These are phyloP conservation scores for Aureobasidium lini DNA, from an alignment of 2,329 filamentous ascomycete genomes.

Conservation along the genomic window DNA sequence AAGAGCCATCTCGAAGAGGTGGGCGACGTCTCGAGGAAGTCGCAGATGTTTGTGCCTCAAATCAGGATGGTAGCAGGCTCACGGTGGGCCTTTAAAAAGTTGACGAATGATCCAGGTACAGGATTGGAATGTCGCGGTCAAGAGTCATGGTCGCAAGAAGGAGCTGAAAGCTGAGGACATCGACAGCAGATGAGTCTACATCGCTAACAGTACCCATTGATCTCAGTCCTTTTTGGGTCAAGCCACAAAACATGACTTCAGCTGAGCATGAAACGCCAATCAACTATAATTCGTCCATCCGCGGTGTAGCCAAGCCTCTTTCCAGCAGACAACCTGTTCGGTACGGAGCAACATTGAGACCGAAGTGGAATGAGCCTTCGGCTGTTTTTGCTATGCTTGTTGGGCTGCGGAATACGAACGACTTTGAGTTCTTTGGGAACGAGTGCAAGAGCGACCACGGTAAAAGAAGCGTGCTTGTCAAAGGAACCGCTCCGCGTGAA, in stretches of 20 bases:
- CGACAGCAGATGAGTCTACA: neutral
- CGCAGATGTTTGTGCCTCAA: neutral
- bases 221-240: neutral
- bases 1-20: constrained; percentile 50
- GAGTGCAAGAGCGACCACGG: too few species aligned
- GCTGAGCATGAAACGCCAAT: constrained; percentile 1
- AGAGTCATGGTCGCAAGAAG: neutral
- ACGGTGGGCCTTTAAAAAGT: neutral
- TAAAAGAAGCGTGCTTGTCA: too few species aligned
- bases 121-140: neutral
- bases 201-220: neutral
- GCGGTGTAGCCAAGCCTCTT: neutral
- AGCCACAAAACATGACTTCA: constrained; percentile 9
- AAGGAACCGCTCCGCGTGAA: too few species aligned
- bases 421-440: too few species aligned
- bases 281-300: neutral
- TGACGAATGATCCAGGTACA: neutral
- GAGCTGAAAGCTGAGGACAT: neutral
- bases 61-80: neutral
- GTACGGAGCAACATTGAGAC: neutral
- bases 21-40: neutral
- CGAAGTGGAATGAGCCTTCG: neutral
- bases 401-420: too few species aligned
- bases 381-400: neutral
- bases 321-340: neutral